Evolutionary conservation across 2,329 filamentous ascomycete genomes (phyloP).

Genomic region (Pyrenophora tritici-repentis): DNA sequence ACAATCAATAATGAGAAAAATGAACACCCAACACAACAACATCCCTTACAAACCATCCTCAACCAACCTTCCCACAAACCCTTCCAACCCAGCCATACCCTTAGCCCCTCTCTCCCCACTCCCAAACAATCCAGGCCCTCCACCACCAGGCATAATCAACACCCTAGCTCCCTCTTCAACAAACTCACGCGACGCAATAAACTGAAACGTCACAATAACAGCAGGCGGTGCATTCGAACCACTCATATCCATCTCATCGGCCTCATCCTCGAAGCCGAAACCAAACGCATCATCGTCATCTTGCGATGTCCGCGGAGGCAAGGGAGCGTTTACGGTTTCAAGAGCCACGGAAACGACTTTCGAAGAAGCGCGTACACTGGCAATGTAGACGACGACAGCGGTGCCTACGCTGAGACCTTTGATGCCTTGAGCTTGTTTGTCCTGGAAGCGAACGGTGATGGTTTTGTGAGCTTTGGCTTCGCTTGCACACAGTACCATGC

Average conservation of each 20-base stretch:
- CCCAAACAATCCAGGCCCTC: conserved; percentile 63
- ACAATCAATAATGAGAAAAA: no score
- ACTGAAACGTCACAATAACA: conserved; percentile 63
- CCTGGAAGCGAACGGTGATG: conserved; percentile 70
- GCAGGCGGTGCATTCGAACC: conserved; percentile 46
- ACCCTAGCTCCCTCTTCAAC: conserved; percentile 73
- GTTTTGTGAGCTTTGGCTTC: conserved; percentile 58
- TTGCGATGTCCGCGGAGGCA: no score
- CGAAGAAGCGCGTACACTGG: conserved; percentile 82
- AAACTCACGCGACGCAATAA: conserved; percentile 73
- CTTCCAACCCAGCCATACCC: conserved; percentile 66
- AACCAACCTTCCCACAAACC: conserved; percentile 69
- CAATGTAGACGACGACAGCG: conserved; percentile 81
- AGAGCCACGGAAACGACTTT: conserved; percentile 64
- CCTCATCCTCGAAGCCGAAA: conserved; percentile 57
- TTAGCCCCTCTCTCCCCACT: conserved; percentile 58
- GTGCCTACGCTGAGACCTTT: conserved; percentile 68
- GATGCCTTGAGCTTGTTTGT: conserved; percentile 57
- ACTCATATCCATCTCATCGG: conserved; percentile 50
- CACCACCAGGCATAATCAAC: conserved; percentile 72
- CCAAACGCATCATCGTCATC: conserved; percentile 56
- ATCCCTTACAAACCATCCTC: conserved; percentile 10
- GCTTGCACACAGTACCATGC: conserved; percentile 75
- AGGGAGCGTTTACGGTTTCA: neutral
- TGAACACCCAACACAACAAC: neutral